Evolutionary conservation across 176 grass and related monocot genomes (phyloP), one percentile per base, ranked within the genome.

Genomic region (Oryza meridionalis): DNA sequence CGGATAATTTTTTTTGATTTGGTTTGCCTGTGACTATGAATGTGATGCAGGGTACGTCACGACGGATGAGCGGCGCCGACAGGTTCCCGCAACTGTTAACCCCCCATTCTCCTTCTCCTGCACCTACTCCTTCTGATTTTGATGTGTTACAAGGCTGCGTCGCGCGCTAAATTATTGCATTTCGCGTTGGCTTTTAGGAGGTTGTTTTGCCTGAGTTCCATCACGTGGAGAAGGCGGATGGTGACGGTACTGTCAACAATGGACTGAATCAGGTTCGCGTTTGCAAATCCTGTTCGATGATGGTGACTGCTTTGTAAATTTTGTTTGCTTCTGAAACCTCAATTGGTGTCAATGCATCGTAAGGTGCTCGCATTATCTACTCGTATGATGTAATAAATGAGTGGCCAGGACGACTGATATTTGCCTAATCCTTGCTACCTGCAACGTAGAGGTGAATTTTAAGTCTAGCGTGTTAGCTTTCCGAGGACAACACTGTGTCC

Each of bases 31-130:
- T 31, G 29, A 31, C 73, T 8, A 0, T 40, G 38, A 40, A 40
- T 40, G 22, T 58, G 88, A 58, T 55, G 77, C 89, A 97, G 94
- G 89, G 14, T 92, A 97, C 50, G 85, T 81, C 78, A 88, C 88
- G 45, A 92, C 93, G 21, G 94, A 94, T 29, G 94, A 97, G 64
- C 87, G 80, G 11, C 83, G 42, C 67, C 87, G 84, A 71, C 86
- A 91, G 87, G 94, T 94, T 86, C 7, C 2, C 65, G 25, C 26
- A 72, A 31, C 40, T 35, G 35, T 1, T 38, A 25, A 5, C 2
- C 58, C 8, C 2, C 17, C 70, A 4, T 35, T 31, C 29, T 31
- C 29, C 29, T 59, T 14, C 45, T 83, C 15, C 17, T 27, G 1
- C 12, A 62, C n/a, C 3, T 26, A 7, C 6, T n/a, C n/a, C n/a